phyloP scores from a whole-genome alignment of 2,329 filamentous ascomycete genomes.

The Pseudogymnoascus sp. region DNA sequence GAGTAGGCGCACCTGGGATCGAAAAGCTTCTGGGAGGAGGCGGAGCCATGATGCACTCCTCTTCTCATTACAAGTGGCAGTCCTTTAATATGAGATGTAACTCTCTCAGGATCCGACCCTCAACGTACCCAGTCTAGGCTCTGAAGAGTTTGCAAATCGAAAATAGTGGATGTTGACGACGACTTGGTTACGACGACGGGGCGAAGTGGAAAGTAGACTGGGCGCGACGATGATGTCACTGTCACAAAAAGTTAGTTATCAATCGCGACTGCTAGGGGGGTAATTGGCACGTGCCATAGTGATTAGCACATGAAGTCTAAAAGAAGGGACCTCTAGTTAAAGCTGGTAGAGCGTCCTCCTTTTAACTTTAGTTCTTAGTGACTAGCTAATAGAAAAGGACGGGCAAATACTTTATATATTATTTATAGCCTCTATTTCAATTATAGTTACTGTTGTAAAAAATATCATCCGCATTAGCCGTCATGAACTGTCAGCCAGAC shows the following conservation, averaged over 20 bases:
- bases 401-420: too few relatives aligned
- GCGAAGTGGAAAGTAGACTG: not conserved
- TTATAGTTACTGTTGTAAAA: not conserved
- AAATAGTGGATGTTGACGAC: not conserved
- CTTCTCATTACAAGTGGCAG: not conserved
- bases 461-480: not conserved
- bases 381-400: too few relatives aligned
- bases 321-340: not conserved
- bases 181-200: not conserved
- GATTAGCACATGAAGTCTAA: not conserved
- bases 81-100: not conserved
- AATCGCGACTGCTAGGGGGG: not conserved
- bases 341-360: too few relatives aligned
- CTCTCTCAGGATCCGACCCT: not conserved
- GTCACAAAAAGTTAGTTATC: not conserved
- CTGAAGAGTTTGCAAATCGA: not conserved
- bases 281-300: too few relatives aligned
- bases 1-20: not conserved
- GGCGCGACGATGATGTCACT: not conserved
- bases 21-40: not conserved
- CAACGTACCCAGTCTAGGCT: not conserved
- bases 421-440: too few relatives aligned
- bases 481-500: too few relatives aligned
- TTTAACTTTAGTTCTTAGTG: too few relatives aligned
- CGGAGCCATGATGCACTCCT: not conserved